phyloP scores from a whole-genome alignment of 2,329 filamentous ascomycete genomes.

The Pyricularia grisea region DNA sequence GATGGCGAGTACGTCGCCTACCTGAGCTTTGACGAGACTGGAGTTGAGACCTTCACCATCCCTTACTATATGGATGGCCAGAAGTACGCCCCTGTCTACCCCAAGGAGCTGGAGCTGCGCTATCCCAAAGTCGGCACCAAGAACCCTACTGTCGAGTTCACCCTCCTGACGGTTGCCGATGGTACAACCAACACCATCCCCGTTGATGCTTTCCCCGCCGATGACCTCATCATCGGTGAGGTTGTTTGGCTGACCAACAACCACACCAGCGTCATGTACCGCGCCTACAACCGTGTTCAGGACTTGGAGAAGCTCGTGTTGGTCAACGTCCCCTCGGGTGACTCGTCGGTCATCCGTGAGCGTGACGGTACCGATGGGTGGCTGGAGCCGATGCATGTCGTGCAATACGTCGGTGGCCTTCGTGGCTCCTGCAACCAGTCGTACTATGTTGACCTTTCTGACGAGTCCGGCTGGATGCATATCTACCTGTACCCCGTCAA shows the following conservation, averaged over 20 bases:
- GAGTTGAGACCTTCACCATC: slow-evolving; percentile 82
- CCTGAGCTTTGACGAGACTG: slow-evolving; percentile 84
- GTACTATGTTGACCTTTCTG: slow-evolving; percentile 59
- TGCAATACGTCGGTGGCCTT: slow-evolving; percentile 78
- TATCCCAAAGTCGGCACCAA: slow-evolving; percentile 94
- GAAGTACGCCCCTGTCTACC: slow-evolving; percentile 75
- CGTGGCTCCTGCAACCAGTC: slow-evolving; percentile 13
- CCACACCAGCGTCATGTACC: slow-evolving; percentile 53
- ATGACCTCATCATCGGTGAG: slow-evolving; percentile 77
- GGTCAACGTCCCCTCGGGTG: slow-evolving; percentile 65
- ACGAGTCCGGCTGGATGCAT: slow-evolving; percentile 66
- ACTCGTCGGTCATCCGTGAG: slow-evolving; percentile 69
- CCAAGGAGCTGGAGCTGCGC: slow-evolving; percentile 85
- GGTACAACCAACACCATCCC: slow-evolving; percentile 84
- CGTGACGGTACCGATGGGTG: slow-evolving; percentile 78
- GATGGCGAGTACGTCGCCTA: slow-evolving; percentile 88
- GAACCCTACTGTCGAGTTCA: slow-evolving; percentile 79
- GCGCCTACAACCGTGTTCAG: slow-evolving; percentile 75
- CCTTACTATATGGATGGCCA: slow-evolving; percentile 84
- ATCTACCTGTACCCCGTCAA: slow-evolving; percentile 91
- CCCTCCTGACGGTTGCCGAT: slow-evolving; percentile 66
- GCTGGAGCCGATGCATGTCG: slow-evolving; percentile 88
- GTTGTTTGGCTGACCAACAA: slow-evolving; percentile 61
- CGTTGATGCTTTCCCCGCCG: slow-evolving; percentile 83
- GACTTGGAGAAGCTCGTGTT: slow-evolving; percentile 79